Conservation (phyloP, 2,329 filamentous ascomycete genomes). For the Phialophora chinensis region DNA sequence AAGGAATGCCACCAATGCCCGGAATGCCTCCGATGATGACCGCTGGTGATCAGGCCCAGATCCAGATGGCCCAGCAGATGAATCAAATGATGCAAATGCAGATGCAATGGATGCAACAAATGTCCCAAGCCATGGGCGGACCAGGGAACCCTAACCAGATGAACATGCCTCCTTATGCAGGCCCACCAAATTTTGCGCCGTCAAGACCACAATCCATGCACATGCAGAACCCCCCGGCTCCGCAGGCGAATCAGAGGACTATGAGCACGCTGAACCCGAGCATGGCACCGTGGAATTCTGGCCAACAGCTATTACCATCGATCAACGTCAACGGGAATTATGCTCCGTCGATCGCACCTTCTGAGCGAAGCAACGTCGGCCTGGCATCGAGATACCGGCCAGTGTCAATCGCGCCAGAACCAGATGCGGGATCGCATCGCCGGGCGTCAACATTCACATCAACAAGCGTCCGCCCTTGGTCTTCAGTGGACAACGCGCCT, state of each 20-base stretch:
- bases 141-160: constrained; percentile 34
- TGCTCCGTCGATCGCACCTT: constrained; percentile 89
- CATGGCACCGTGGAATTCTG: constrained; percentile 47
- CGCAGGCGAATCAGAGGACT: constrained; percentile 61
- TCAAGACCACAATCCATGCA: constrained; percentile 34
- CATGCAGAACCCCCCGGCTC: constrained; percentile 35
- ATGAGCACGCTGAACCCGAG: constrained; percentile 84
- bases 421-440: constrained; percentile 24
- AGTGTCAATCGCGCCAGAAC: constrained; percentile 68
- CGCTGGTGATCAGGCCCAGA: constrained; percentile 72
- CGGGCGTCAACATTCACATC: constrained; percentile 46
- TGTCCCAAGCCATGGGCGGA: constrained; percentile 67
- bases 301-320: constrained; percentile 45
- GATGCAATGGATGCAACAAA: constrained; percentile 85
- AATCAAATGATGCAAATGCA: constrained; percentile 90
- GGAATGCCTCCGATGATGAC: constrained; percentile 51
- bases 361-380: constrained; percentile 92
- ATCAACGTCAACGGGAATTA: constrained; percentile 58
- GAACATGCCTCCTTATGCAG: constrained; percentile 30
- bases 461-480: constrained; percentile 46
- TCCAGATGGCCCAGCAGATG: constrained; percentile 84
- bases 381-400: constrained; percentile 89
- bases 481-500: constrained; percentile 41
- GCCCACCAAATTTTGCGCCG: constrained; percentile 7
- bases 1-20: constrained; percentile 31